phyloP scores from a whole-genome alignment of 176 grass and related monocot species.

The Musa beccarii region DNA sequence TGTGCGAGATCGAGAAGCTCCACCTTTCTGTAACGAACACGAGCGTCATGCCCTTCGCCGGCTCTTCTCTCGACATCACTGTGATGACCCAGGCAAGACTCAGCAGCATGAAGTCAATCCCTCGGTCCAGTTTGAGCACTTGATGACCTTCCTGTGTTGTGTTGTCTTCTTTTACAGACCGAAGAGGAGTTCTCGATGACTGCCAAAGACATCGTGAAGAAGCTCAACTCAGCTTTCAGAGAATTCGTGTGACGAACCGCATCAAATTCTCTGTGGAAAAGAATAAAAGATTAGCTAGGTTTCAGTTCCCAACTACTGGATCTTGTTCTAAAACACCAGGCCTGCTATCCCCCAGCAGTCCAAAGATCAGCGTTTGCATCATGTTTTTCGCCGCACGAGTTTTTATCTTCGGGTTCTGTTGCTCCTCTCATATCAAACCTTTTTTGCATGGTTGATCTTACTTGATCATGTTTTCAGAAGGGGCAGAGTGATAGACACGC shows the following conservation, averaged over 20 bases:
- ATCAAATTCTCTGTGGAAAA: too few species aligned
- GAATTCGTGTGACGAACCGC: conserved; percentile 37
- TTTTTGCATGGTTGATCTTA: too few species aligned
- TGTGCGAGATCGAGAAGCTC: conserved; percentile 52
- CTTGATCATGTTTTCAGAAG: too few species aligned
- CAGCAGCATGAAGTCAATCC: not conserved
- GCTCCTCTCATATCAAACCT: too few species aligned
- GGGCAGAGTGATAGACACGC: too few species aligned
- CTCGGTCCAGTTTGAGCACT: not conserved
- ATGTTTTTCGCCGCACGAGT: too few species aligned
- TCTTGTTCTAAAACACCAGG: too few species aligned
- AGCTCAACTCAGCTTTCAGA: conserved; percentile 64
- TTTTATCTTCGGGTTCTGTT: too few species aligned
- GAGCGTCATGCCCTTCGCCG: conserved; percentile 76
- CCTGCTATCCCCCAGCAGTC: too few species aligned
- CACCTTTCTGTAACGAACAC: conserved; percentile 74
- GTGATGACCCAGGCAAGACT: conserved; percentile 56
- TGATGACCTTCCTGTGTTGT: not conserved
- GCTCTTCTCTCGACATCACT: conserved; percentile 73
- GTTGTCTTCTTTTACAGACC: conserved; percentile 25
- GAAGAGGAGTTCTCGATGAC: conserved; percentile 66
- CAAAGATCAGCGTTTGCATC: too few species aligned
- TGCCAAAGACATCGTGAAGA: conserved; percentile 87
- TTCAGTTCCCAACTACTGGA: too few species aligned
- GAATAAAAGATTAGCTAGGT: too few species aligned